These are phyloP conservation scores for Coffea humblotiana DNA, from an alignment of 305 asterid species.

Conservation along the genomic window DNA sequence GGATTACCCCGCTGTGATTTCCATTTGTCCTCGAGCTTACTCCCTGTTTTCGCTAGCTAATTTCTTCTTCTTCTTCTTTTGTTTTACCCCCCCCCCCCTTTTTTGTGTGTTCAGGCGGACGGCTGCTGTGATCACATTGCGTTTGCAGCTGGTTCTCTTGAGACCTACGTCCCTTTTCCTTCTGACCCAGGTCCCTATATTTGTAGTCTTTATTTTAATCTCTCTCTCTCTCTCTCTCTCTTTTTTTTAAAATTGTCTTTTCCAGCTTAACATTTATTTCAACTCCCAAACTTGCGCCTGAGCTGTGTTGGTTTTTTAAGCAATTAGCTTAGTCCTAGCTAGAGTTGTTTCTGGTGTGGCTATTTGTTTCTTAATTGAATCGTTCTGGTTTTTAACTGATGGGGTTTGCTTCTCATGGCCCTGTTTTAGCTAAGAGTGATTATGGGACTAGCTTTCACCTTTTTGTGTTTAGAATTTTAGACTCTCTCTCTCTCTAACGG, in stretches of 20 bases:
- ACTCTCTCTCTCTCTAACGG: too few species aligned
- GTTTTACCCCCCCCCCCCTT: too few species aligned
- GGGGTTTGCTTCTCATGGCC: background rate
- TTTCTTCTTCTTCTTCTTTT: background rate
- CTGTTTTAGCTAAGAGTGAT: background rate
- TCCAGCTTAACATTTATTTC: background rate
- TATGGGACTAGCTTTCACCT: background rate
- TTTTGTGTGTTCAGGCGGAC: background rate
- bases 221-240: too few species aligned
- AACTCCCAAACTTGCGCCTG: background rate
- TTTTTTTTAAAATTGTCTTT: background rate
- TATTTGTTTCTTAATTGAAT: too few species aligned
- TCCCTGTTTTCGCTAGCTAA: too few species aligned
- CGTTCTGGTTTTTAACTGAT: background rate
- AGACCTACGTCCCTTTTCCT: conserved; percentile 5
- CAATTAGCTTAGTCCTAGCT: background rate
- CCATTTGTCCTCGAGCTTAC: background rate
- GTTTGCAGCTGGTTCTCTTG: background rate
- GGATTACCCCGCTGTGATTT: background rate
- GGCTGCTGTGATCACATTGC: background rate
- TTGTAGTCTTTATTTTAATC: background rate
- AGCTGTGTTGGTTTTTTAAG: background rate
- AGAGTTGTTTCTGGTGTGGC: too few species aligned
- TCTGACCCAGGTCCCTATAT: background rate
- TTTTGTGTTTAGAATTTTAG: background rate